Percentiles rank a stretch among this genome's conserved stretches.
phyloP scores from a whole-genome alignment of 2,329 filamentous ascomycete genomes.

The Chaetomium sp. region DNA sequence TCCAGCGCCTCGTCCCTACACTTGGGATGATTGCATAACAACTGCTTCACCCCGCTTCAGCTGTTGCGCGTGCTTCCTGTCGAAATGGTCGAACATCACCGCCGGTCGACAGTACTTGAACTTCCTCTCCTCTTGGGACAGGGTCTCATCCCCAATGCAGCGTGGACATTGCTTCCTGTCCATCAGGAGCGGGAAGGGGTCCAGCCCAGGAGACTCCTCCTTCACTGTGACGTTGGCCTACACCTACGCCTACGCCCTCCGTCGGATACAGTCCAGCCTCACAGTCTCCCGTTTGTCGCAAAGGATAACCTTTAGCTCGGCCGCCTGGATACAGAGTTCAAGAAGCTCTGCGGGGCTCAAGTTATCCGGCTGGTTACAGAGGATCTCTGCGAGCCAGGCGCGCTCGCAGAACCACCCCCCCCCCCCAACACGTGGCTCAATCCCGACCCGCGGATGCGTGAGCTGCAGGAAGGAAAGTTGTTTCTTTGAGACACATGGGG shows the following conservation, averaged over 20 bases:
- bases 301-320: not conserved
- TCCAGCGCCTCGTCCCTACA: not conserved
- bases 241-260: not conserved
- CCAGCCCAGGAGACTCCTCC: not conserved
- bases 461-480: too few relatives aligned
- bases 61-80: not conserved
- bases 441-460: too few relatives aligned
- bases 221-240: not conserved
- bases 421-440: too few relatives aligned
- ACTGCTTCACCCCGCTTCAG: not conserved
- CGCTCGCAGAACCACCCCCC: constrained; percentile 1
- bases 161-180: not conserved
- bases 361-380: constrained; percentile 8
- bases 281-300: not conserved
- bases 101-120: constrained; percentile 2
- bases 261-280: not conserved
- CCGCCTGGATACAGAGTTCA: not conserved
- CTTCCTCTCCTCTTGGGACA: not conserved
- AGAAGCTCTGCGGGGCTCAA: not conserved
- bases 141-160: not conserved
- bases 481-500: too few relatives aligned
- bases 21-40: not conserved
- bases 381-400: constrained; percentile 14
- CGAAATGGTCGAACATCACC: constrained; percentile 1
- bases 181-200: not conserved